These are phyloP conservation scores for Diutina rugosa DNA, from an alignment of 1,139 yeast species.

Conservation along the genomic window DNA sequence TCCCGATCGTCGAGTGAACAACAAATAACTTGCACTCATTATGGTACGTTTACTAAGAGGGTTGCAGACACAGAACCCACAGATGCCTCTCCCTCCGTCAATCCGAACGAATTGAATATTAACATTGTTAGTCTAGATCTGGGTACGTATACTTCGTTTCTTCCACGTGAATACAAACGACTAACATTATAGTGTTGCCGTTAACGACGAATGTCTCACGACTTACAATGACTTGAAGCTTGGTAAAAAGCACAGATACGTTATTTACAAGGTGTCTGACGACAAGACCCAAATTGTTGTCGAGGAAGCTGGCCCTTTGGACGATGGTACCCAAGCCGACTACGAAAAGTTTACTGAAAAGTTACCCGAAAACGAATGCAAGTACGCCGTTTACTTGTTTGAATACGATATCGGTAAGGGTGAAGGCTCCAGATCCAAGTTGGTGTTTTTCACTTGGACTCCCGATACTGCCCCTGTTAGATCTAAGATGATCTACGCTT, in stretches of 20 bases:
- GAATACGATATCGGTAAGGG: conserved; percentile 83
- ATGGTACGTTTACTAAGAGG: not conserved
- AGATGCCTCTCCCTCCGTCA: not conserved
- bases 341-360: conserved; percentile 79
- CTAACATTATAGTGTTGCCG: conserved; percentile 60
- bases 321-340: conserved; percentile 42
- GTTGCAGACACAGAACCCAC: not conserved
- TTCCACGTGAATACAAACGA: conserved; percentile 1
- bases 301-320: conserved; percentile 40
- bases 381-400: conserved; percentile 93
- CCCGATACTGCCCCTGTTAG: conserved; percentile 95
- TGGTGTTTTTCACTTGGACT: conserved; percentile 91
- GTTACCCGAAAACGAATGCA: conserved; percentile 92
- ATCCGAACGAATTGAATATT: not conserved
- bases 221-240: conserved; percentile 94
- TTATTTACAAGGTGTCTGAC: conserved; percentile 71
- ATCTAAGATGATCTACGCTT: conserved; percentile 95
- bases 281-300: conserved; percentile 85
- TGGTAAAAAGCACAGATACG: conserved; percentile 80
- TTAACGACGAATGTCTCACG: conserved; percentile 84
- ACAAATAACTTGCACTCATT: not conserved
- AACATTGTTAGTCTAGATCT: conserved; percentile 1
- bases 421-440: conserved; percentile 94
- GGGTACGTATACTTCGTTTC: not conserved
- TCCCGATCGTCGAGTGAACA: not conserved